Base-by-base conservation (phyloP, 177 flowering plant genomes). In the Tripterygium wilfordii region DNA sequence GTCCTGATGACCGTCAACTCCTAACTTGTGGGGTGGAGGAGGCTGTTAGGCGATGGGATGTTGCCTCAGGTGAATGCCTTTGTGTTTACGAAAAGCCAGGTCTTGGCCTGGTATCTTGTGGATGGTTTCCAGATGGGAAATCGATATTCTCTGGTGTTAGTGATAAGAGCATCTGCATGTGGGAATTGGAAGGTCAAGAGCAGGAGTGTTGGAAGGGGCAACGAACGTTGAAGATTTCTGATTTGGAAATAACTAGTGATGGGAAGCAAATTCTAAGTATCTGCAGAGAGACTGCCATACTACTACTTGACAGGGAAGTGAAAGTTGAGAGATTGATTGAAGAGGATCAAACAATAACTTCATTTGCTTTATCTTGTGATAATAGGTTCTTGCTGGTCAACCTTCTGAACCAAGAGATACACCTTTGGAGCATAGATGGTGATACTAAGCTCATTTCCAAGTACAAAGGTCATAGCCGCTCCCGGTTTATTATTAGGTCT, bases 21-120 rank as follows among this genome's bases (percentile, higher is more conserved):
- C 85, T 90, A 27, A 87, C 96, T 1, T 90, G 98, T 66, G 96
- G 96, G 37, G 52, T 62, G 46, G 98, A 83, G 60, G 96, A 85
- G 62, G 68, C 49, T 31, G 56, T 90, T 36, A 69, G 89, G 51
- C 72, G 80, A 15, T 90, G 96, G 98, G 87, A 85, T 66, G 81
- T 78, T 43, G 18, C 38, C 44, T 69, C 94, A 42, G 97, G 97
- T 51, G 65, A 76, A 53, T 87, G 96, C 69, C 80, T 84, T 42
- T 72, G 17, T 48, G 48, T 48, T 53, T 50, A 38, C 7, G 42
- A 63, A 17, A 89, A 84, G 48, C 33, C 51, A 37, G 83, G 78
- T 21, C 28, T 67, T 22, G 79, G 83, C 40, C 44, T 67, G 21
- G 60, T 82, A 29, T 82, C 95, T 5, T 86, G 97, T 54, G 85